Percentiles rank a stretch among this genome's conserved stretches.
phyloP scores from a whole-genome alignment of 2,329 filamentous ascomycete genomes.

The Myriosclerotinia duriaeana region DNA sequence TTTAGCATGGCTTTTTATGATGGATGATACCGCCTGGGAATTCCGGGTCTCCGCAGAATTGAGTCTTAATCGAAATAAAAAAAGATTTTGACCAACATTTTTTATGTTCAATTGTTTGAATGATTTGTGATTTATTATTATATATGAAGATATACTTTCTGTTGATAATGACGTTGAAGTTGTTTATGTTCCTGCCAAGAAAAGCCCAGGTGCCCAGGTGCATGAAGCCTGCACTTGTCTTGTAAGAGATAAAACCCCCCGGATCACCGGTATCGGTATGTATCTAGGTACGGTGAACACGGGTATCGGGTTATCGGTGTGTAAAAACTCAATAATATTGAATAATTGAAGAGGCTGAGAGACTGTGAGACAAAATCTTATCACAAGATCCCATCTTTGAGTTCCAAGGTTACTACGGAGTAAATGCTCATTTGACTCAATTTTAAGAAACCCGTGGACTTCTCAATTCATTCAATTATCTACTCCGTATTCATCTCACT shows the following conservation, averaged over 20 bases:
- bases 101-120: background rate
- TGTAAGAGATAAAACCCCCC: background rate
- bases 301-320: background rate
- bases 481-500: too few species aligned
- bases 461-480: background rate
- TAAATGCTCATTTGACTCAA: background rate
- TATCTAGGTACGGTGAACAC: background rate
- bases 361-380: too few species aligned
- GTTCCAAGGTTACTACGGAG: too few species aligned
- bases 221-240: background rate
- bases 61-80: conserved; percentile 13
- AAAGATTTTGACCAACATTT: conserved; percentile 11
- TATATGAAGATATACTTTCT: background rate
- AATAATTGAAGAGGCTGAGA: too few species aligned
- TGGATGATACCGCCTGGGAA: conserved; percentile 8
- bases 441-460: too few species aligned
- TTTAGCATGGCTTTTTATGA: conserved; percentile 5
- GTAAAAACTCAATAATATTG: too few species aligned
- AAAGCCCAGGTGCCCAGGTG: background rate
- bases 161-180: background rate
- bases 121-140: background rate
- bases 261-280: background rate
- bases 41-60: background rate
- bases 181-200: background rate
- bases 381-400: too few species aligned